phyloP scores from a whole-genome alignment of 805 yeast species.

The Metschnikowia cerradonensis region DNA sequence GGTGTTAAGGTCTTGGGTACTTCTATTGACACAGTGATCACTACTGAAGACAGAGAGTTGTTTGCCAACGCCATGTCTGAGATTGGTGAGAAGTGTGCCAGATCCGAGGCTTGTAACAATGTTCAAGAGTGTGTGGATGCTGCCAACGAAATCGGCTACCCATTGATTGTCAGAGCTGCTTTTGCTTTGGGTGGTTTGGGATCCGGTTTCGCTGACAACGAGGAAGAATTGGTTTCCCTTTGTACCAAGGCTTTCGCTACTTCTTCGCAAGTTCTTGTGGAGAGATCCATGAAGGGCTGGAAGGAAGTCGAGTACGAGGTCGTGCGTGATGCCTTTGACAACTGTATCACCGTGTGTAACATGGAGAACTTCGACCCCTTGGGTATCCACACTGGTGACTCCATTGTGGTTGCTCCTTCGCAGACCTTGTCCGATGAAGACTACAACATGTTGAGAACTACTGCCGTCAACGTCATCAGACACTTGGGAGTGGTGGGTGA shows the following conservation, averaged over 20 bases:
- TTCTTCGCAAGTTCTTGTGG: constrained; percentile 93
- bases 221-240: constrained; percentile 72
- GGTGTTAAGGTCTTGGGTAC: constrained; percentile 97
- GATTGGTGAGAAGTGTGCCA: constrained; percentile 93
- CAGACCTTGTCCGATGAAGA: constrained; percentile 96
- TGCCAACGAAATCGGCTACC: constrained; percentile 84
- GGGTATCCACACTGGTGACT: constrained; percentile 98
- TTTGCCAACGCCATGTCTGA: constrained; percentile 94
- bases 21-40: constrained; percentile 89
- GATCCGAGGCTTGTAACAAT: constrained; percentile 78
- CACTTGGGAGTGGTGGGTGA: constrained; percentile 99
- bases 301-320: constrained; percentile 98
- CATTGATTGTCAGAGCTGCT: constrained; percentile 96
- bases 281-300: constrained; percentile 98
- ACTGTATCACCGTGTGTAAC: constrained; percentile 98
- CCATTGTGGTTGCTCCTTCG: constrained; percentile 97
- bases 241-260: constrained; percentile 92
- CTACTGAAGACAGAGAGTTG: constrained; percentile 97
- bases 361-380: constrained; percentile 99
- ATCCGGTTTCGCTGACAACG: constrained; percentile 93
- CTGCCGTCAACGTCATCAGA: constrained; percentile 95
- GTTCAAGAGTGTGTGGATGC: constrained; percentile 82
- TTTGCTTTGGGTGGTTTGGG: constrained; percentile 97
- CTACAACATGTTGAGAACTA: constrained; percentile 94
- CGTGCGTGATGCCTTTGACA: constrained; percentile 94